These are phyloP conservation scores for Penicillium capsulatum DNA, from an alignment of 2,329 filamentous ascomycete genomes.

Conservation along the genomic window DNA sequence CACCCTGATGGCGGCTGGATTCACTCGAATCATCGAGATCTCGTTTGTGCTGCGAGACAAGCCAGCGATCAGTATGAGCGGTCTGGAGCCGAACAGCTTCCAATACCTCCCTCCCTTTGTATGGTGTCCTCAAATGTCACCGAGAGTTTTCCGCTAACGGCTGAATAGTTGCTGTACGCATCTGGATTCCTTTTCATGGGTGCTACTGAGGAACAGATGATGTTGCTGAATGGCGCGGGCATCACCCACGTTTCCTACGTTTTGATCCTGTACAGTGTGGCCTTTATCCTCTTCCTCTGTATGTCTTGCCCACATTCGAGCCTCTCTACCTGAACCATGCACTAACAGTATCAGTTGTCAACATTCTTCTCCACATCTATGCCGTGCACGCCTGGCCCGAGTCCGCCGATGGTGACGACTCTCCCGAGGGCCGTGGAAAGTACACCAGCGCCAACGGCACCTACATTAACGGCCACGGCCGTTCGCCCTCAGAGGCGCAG, in stretches of 20 bases:
- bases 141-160: too few relatives aligned
- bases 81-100: slow-evolving; percentile 66
- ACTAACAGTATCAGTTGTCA: slow-evolving; percentile 55
- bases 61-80: slow-evolving; percentile 61
- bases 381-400: slow-evolving; percentile 57
- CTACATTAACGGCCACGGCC: slow-evolving; percentile 44
- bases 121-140: too few relatives aligned
- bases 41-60: slow-evolving; percentile 78
- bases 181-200: slow-evolving; percentile 97
- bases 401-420: slow-evolving; percentile 24
- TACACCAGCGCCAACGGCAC: slow-evolving; percentile 14
- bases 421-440: slow-evolving; percentile 10
- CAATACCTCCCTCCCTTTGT: slow-evolving; percentile 68
- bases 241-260: slow-evolving; percentile 91
- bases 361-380: slow-evolving; percentile 81
- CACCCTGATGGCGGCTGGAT: slow-evolving; percentile 84
- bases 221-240: slow-evolving; percentile 64
- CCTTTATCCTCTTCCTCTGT: slow-evolving; percentile 87
- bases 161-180: slow-evolving; percentile 81
- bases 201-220: slow-evolving; percentile 94
- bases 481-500: slow-evolving; percentile 37
- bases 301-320: slow-evolving; percentile 30
- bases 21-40: slow-evolving; percentile 84
- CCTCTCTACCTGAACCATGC: background rate
- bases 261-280: slow-evolving; percentile 82